phyloP scores from a whole-genome alignment of 805 yeast genomes.

The Teunomyces funiuensis region DNA sequence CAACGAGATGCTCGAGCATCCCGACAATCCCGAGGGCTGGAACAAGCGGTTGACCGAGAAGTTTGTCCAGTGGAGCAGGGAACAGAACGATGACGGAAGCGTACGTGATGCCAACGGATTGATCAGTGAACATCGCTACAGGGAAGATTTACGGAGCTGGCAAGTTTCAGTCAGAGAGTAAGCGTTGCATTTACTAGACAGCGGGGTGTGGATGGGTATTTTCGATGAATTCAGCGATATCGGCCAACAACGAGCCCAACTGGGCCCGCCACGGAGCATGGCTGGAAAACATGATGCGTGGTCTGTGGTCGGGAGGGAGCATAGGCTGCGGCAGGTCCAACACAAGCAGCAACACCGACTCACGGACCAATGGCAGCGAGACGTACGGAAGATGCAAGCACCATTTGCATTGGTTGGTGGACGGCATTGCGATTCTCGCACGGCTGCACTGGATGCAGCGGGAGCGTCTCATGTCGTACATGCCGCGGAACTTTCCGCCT shows the following conservation, averaged over 20 bases:
- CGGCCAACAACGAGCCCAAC: slow-evolving; percentile 3
- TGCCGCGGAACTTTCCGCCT: slow-evolving; percentile 26
- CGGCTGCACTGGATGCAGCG: slow-evolving; percentile 16
- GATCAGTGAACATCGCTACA: slow-evolving; percentile 33
- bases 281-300: background rate
- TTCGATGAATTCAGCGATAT: slow-evolving; percentile 6
- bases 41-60: slow-evolving; percentile 13
- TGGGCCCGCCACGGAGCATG: slow-evolving; percentile 2
- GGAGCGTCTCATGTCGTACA: slow-evolving; percentile 21
- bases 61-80: slow-evolving; percentile 13
- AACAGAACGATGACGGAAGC: slow-evolving; percentile 12
- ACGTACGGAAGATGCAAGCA: slow-evolving; percentile 11
- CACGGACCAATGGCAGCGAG: slow-evolving; percentile 8
- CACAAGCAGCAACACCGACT: background rate
- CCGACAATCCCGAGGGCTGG: slow-evolving; percentile 33
- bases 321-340: background rate
- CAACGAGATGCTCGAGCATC: slow-evolving; percentile 71
- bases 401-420: slow-evolving; percentile 2
- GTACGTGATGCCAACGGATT: slow-evolving; percentile 36
- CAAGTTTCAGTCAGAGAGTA: slow-evolving; percentile 13
- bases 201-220: background rate
- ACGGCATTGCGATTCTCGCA: background rate
- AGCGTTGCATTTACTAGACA: no score
- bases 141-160: slow-evolving; percentile 48
- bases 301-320: background rate